Conservation (phyloP, 176 grass and related monocot species). For the Triticum dicoccoides region DNA sequence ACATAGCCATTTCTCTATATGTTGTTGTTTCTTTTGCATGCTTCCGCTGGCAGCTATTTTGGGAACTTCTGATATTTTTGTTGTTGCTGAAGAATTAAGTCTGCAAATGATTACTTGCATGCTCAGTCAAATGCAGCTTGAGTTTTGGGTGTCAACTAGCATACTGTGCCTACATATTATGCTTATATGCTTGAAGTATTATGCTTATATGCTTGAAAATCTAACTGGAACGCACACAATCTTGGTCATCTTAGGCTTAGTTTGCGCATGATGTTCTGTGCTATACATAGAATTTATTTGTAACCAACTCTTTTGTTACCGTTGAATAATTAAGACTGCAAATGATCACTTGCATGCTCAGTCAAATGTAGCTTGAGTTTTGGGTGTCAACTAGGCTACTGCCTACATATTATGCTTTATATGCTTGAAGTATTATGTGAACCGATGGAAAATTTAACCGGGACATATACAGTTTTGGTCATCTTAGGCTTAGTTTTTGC, state of each 20-base stretch:
- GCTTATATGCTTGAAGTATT: background rate
- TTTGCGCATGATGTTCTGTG: background rate
- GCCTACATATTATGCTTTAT: background rate
- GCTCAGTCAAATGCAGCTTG: background rate
- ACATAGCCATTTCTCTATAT: background rate
- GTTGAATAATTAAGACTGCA: background rate
- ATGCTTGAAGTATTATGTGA: background rate
- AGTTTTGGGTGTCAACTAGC: background rate
- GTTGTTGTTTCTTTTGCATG: no score
- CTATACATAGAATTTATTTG: background rate
- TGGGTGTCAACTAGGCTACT: background rate
- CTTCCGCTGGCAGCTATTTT: background rate
- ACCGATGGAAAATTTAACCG: background rate
- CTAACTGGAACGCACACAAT: background rate
- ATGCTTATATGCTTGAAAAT: background rate
- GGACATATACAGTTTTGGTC: background rate
- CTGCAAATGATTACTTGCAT: background rate
- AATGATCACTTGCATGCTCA: background rate
- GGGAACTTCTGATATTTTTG: background rate
- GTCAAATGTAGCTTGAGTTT: background rate
- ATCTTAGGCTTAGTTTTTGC: background rate
- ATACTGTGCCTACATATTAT: background rate
- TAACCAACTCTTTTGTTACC: background rate
- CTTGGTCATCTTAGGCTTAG: background rate
- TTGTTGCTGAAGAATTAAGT: background rate